Evolutionary conservation across 768 basidiomycete species (phyloP).

Genomic region (Mycena chlorophos): DNA sequence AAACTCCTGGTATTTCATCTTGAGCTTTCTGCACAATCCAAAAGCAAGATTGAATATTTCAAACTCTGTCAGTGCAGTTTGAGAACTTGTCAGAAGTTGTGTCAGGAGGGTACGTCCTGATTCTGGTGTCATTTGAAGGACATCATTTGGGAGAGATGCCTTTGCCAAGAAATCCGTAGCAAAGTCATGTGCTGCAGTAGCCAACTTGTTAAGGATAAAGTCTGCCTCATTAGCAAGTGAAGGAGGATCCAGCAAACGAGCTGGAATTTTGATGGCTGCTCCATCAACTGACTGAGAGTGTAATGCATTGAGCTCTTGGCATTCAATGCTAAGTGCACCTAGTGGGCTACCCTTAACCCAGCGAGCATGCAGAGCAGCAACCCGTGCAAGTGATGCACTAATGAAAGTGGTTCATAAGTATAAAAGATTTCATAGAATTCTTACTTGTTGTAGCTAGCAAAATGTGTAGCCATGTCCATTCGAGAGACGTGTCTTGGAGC

Average conservation of each 20-base stretch:
- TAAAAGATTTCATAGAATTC: slow-evolving; percentile 15
- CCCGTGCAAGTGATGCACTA: slow-evolving; percentile 58
- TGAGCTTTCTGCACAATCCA: slow-evolving; percentile 44
- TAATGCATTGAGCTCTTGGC: slow-evolving; percentile 69
- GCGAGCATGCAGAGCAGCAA: slow-evolving; percentile 56
- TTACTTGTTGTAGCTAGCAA: slow-evolving; percentile 64
- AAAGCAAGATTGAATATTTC: slow-evolving; percentile 56
- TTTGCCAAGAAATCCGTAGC: slow-evolving; percentile 43
- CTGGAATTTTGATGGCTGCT: slow-evolving; percentile 59
- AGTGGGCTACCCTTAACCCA: slow-evolving; percentile 57
- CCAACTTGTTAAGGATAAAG: slow-evolving; percentile 56
- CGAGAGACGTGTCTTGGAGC: slow-evolving; percentile 49
- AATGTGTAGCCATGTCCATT: slow-evolving; percentile 61
- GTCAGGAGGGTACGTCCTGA: slow-evolving; percentile 44
- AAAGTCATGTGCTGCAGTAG: slow-evolving; percentile 34
- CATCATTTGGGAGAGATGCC: not conserved
- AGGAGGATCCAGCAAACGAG: slow-evolving; percentile 53
- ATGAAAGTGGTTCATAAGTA: slow-evolving; percentile 7
- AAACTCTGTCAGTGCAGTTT: slow-evolving; percentile 60
- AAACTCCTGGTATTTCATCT: slow-evolving; percentile 38
- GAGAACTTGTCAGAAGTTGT: slow-evolving; percentile 50
- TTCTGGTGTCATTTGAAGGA: slow-evolving; percentile 19
- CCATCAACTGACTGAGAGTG: slow-evolving; percentile 74
- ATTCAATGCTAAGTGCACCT: slow-evolving; percentile 63
- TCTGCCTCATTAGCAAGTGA: slow-evolving; percentile 34